Conservation (phyloP, 371 early-diverging fungal species). For the Mortierella sp. region DNA sequence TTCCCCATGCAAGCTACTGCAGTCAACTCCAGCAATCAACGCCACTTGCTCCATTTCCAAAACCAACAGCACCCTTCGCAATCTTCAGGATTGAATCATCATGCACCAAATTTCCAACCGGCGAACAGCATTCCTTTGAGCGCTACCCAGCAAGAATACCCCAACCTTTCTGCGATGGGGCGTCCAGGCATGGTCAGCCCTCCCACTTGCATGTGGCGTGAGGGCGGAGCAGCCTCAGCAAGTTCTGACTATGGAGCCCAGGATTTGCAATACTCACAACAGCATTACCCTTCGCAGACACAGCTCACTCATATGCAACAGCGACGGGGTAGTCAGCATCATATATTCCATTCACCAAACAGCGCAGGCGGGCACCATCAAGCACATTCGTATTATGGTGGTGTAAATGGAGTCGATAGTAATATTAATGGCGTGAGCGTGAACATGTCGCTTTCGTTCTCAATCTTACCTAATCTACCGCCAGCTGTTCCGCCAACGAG, state of each 20-base stretch:
- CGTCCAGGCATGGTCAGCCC: constrained; percentile 8
- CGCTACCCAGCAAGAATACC: neutral
- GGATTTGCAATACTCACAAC: neutral
- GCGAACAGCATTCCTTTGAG: neutral
- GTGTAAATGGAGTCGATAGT: neutral
- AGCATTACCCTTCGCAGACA: neutral
- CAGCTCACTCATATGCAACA: constrained; percentile 6
- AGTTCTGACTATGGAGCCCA: neutral
- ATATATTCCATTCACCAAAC: constrained; percentile 1
- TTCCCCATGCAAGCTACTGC: neutral
- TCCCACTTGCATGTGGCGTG: constrained; percentile 18
- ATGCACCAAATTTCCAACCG: constrained; percentile 1
- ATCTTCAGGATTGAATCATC: neutral
- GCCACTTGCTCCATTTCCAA: neutral
- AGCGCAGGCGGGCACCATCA: neutral
- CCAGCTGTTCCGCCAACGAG: constrained; percentile 23
- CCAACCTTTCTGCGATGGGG: neutral
- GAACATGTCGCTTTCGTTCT: constrained; percentile 8
- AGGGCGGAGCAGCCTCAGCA: neutral
- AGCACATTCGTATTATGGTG: neutral
- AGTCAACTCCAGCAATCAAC: neutral
- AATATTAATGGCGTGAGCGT: neutral
- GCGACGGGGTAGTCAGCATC: constrained; percentile 20
- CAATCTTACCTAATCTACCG: constrained; percentile 33
- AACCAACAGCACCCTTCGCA: neutral